Conservation (phyloP, 352 stramenopile genomes). For the Hyaloperonospora arabidopsidis region DNA sequence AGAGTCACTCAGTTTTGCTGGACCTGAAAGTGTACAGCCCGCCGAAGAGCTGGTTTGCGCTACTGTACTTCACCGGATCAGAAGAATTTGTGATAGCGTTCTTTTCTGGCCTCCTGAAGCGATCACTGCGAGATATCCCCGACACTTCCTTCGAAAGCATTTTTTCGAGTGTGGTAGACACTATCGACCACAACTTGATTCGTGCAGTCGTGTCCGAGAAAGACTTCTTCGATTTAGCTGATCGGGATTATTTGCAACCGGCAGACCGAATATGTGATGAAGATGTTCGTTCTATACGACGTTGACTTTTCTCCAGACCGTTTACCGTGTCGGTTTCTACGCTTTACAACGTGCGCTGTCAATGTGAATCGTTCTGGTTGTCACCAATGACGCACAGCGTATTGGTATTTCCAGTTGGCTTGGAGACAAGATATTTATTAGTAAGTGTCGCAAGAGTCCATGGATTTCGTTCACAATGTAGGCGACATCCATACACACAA, state of each 20-base stretch:
- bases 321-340: too few species aligned
- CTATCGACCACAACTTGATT: conserved; percentile 29
- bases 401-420: too few species aligned
- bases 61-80: conserved; percentile 72
- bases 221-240: conserved; percentile 47
- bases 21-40: conserved; percentile 61
- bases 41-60: conserved; percentile 55
- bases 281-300: conserved; percentile 37
- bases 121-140: conserved; percentile 35
- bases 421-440: too few species aligned
- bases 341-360: too few species aligned
- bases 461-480: neutral
- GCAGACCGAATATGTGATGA: conserved; percentile 25
- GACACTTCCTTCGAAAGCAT: conserved; percentile 53
- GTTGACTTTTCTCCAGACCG: too few species aligned
- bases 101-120: conserved; percentile 35
- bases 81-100: conserved; percentile 46
- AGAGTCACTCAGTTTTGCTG: conserved; percentile 40
- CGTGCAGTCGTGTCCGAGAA: conserved; percentile 46
- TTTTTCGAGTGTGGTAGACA: conserved; percentile 29
- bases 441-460: too few species aligned
- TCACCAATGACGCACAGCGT: too few species aligned
- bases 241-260: conserved; percentile 40
- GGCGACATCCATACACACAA: neutral
- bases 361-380: too few species aligned